Conservation (phyloP, 2,329 filamentous ascomycete species). For the Knufia fluminis region DNA sequence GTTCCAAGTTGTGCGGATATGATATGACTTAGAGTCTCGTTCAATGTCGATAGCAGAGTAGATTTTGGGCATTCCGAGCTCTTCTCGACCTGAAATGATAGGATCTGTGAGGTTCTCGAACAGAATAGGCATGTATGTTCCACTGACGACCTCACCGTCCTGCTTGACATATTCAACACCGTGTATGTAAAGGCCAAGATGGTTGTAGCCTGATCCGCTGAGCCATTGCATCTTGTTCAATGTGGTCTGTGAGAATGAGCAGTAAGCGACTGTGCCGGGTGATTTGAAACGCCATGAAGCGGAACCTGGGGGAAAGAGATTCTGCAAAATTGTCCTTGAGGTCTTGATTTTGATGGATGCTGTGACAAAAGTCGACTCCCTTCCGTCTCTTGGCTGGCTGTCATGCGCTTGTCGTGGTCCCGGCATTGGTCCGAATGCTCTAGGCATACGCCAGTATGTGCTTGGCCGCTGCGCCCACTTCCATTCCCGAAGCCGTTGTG, state of each 20-base stretch:
- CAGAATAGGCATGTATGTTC: conserved; percentile 48
- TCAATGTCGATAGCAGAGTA: conserved; percentile 44
- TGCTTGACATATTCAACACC: conserved; percentile 48
- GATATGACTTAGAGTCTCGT: conserved; percentile 29
- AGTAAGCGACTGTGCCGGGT: conserved; percentile 37
- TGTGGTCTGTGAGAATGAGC: conserved; percentile 35
- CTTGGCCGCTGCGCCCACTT: conserved; percentile 39
- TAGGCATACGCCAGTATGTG: conserved; percentile 40
- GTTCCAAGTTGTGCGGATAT: conserved; percentile 35
- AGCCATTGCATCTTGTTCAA: conserved; percentile 51
- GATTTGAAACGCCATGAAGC: conserved; percentile 34
- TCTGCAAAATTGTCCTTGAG: conserved; percentile 42
- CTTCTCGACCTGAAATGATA: conserved; percentile 51
- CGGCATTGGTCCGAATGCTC: conserved; percentile 40
- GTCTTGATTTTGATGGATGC: conserved; percentile 44
- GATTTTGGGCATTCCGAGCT: conserved; percentile 54
- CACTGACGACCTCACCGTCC: conserved; percentile 39
- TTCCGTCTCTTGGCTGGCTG: conserved; percentile 24
- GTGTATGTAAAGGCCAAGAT: conserved; percentile 53
- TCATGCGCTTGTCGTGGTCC: conserved; percentile 35
- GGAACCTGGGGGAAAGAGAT: conserved; percentile 37
- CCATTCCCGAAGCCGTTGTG: conserved; percentile 43
- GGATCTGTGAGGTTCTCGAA: conserved; percentile 53
- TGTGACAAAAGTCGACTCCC: conserved; percentile 35
- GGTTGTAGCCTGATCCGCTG: conserved; percentile 49